A percentile compares a stretch with the other conserved stretches of the same genome.
These are phyloP conservation scores for Plenodomus lindquistii DNA, from an alignment of 2,329 filamentous ascomycete genomes.

Conservation along the genomic window DNA sequence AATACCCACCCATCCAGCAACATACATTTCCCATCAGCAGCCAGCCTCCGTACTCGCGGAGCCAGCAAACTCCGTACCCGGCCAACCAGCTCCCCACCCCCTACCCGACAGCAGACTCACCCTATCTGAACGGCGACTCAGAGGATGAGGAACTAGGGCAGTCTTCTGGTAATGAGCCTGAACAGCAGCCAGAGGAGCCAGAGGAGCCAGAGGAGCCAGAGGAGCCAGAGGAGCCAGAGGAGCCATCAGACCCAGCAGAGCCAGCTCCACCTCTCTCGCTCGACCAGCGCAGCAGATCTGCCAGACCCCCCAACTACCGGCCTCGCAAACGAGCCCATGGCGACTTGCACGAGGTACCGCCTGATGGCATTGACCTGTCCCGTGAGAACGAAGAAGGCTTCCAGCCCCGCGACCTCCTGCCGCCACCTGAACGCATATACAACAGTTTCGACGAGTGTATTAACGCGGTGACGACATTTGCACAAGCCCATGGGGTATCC, in stretches of 20 bases:
- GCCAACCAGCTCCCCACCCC: background rate
- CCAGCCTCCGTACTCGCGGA: too few species aligned
- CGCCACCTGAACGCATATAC: background rate
- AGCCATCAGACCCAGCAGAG: background rate
- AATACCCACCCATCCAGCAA: background rate
- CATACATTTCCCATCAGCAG: too few species aligned
- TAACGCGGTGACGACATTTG: background rate
- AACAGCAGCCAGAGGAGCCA: background rate
- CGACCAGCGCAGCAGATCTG: background rate
- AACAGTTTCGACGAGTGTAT: background rate
- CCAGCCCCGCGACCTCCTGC: background rate
- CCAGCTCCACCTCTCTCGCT: background rate
- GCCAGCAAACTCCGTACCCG: background rate
- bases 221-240: background rate
- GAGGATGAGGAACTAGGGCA: background rate
- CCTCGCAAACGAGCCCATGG: background rate
- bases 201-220: too few species aligned
- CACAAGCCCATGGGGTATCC: background rate
- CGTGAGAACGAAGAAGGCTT: background rate
- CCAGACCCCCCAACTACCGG: background rate
- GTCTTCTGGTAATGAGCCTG: background rate
- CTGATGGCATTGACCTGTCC: background rate
- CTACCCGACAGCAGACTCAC: background rate
- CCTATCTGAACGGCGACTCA: background rate
- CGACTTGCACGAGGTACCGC: background rate